Evolutionary conservation across 208 protist species (phyloP), one percentile per base, ranked within the genome.

Genomic region (Wallacemonas sp.): DNA sequence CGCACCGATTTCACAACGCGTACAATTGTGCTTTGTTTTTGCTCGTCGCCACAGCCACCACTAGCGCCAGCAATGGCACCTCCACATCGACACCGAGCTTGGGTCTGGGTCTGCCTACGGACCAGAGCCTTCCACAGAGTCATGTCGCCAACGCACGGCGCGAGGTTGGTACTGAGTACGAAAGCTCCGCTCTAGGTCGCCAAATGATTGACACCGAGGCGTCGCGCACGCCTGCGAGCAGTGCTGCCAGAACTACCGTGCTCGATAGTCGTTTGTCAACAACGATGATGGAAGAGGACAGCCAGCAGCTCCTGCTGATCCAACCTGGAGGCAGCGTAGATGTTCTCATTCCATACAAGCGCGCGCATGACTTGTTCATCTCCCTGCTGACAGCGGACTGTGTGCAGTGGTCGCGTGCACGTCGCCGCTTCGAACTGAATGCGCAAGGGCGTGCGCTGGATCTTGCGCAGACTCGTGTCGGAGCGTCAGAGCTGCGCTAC

Each of bases 1-100:
- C 87, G 22, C 87, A 93, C 70, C 87, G 87, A 24, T 87, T 93
- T 34, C 44, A 79, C 39, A 93, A 93, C 62, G 73, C 66, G 31
- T 93, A 91, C 64, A 59, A 72, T 59, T 71, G 63, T 53, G 70
- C 77, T 24, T 79, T 93, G 58, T 93, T 81, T 62, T 72, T 87
- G 15, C 66, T 75, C 27, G 46, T 73, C 33, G 60, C 38, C 27
- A 60, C 62, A 33, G 24, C 24, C 12, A n/a, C 38, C 38, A 21
- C 42, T n/a, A 17, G 5, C 21, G 46, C 4, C 24, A 6, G 5
- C 24, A 17, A 34, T 26, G 24, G 28, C 51, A 42, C 51, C 4
- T 4, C 28, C n/a, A 41, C 36, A 41, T 14, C 36, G 36, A 6
- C 36, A 14, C 36, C 36, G 9, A 41, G 36, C 36, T 14, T 41